Evolutionary conservation across 495 filamentous ascomycete species (phyloP).

Genomic region (Glarea lozoyensis): DNA sequence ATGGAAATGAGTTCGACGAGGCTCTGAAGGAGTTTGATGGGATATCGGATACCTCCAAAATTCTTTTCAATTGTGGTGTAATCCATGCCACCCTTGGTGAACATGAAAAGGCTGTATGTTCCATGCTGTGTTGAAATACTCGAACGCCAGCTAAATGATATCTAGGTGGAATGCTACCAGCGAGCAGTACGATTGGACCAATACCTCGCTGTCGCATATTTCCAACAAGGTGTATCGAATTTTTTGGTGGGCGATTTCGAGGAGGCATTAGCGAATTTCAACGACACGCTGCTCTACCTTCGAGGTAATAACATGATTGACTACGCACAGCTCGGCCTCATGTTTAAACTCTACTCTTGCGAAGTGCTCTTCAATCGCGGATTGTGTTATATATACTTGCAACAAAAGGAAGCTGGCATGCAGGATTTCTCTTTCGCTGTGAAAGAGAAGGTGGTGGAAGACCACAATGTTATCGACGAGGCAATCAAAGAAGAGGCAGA

Average conservation of each 20-base stretch:
- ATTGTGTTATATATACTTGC: conserved; percentile 93
- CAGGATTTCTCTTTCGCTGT: conserved; percentile 84
- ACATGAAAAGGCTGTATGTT: conserved; percentile 85
- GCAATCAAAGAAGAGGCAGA: conserved; percentile 89
- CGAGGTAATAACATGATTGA: conserved; percentile 95
- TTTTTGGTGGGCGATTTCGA: conserved; percentile 97
- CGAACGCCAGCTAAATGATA: conserved; percentile 7
- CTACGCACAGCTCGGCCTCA: conserved; percentile 92
- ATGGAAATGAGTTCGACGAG: conserved; percentile 92
- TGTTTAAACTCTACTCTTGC: conserved; percentile 94
- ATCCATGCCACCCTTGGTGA: conserved; percentile 97
- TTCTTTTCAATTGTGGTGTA: conserved; percentile 96
- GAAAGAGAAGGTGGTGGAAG: conserved; percentile 91
- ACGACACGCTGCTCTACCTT: conserved; percentile 91
- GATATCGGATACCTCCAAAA: conserved; percentile 95
- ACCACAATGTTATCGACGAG: conserved; percentile 97
- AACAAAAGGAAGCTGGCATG: conserved; percentile 83
- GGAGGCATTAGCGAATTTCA: conserved; percentile 97
- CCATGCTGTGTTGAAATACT: background rate
- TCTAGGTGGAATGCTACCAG: conserved; percentile 89
- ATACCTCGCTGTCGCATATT: conserved; percentile 96
- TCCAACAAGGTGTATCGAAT: conserved; percentile 97
- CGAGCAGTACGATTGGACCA: conserved; percentile 80
- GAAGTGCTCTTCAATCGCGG: conserved; percentile 98
- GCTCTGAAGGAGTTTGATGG: conserved; percentile 71